phyloP scores from a whole-genome alignment of 805 yeast genomes.

The Ogataea neopini region DNA sequence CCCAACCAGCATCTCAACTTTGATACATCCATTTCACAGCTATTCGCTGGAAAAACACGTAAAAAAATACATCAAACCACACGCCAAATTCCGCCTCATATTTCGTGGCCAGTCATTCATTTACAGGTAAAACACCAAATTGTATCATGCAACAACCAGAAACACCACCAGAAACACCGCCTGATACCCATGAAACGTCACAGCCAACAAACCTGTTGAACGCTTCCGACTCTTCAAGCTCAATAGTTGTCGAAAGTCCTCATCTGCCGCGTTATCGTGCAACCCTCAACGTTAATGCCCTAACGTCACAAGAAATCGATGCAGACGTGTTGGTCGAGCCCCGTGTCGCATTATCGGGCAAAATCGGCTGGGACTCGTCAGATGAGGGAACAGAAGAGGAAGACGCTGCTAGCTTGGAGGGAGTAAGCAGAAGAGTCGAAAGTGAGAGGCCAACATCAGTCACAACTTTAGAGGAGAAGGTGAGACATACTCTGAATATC shows the following conservation, averaged over 20 bases:
- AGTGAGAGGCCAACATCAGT: neutral
- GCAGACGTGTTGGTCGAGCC: slow-evolving; percentile 5
- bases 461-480: slow-evolving; percentile 9
- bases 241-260: neutral
- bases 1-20: neutral
- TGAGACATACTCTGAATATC: slow-evolving; percentile 5
- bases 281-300: slow-evolving; percentile 31
- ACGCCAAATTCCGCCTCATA: neutral
- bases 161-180: neutral
- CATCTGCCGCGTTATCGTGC: slow-evolving; percentile 32
- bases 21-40: neutral
- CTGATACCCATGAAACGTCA: neutral
- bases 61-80: neutral
- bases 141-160: neutral
- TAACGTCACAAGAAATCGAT: slow-evolving; percentile 20
- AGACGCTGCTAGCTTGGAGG: neutral
- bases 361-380: slow-evolving; percentile 14
- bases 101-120: slow-evolving; percentile 2
- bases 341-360: neutral
- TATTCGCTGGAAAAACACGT: neutral
- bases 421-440: too few relatives aligned
- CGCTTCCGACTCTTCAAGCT: slow-evolving; percentile 5
- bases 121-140: neutral
- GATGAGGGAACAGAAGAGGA: slow-evolving; percentile 14
- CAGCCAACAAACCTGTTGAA: neutral